These are phyloP conservation scores for Podospora pseudopauciseta DNA, from an alignment of 495 filamentous ascomycete genomes.

Conservation along the genomic window DNA sequence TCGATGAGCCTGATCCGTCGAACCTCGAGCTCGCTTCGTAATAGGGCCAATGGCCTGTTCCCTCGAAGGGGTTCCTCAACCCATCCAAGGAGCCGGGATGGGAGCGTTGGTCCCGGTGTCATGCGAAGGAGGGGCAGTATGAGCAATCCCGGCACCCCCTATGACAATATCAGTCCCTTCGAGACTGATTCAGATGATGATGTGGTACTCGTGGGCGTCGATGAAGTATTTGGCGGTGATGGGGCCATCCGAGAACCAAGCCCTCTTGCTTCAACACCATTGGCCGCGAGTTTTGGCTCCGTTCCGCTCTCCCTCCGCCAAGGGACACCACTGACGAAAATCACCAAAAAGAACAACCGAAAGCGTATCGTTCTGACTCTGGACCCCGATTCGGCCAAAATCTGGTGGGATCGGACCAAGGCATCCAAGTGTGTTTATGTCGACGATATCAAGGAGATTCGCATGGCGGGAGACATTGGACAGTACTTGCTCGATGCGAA, in stretches of 20 bases:
- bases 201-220: slow-evolving; percentile 33
- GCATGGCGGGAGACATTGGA: slow-evolving; percentile 76
- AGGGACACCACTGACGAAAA: slow-evolving; percentile 72
- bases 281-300: slow-evolving; percentile 42
- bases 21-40: slow-evolving; percentile 42
- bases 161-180: slow-evolving; percentile 50
- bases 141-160: slow-evolving; percentile 56
- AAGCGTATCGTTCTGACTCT: slow-evolving; percentile 73
- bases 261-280: slow-evolving; percentile 37
- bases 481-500: slow-evolving; percentile 85
- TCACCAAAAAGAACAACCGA: slow-evolving; percentile 72
- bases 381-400: slow-evolving; percentile 75
- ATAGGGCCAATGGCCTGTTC: slow-evolving; percentile 32
- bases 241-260: slow-evolving; percentile 30
- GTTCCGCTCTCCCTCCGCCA: slow-evolving; percentile 66
- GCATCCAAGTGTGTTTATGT: slow-evolving; percentile 82
- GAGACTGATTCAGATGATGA: slow-evolving; percentile 68
- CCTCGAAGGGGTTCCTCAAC: slow-evolving; percentile 65
- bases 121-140: slow-evolving; percentile 85
- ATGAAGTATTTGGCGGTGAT: slow-evolving; percentile 33
- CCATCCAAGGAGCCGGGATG: slow-evolving; percentile 69
- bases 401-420: slow-evolving; percentile 79
- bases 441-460: slow-evolving; percentile 89
- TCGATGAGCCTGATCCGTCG: slow-evolving; percentile 42
- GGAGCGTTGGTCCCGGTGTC: slow-evolving; percentile 82